A percentile compares a stretch with the other conserved stretches of the same genome.
Evolutionary conservation across 2,329 filamentous ascomycete genomes (phyloP).

Genomic region (Neofusicoccum ribis): DNA sequence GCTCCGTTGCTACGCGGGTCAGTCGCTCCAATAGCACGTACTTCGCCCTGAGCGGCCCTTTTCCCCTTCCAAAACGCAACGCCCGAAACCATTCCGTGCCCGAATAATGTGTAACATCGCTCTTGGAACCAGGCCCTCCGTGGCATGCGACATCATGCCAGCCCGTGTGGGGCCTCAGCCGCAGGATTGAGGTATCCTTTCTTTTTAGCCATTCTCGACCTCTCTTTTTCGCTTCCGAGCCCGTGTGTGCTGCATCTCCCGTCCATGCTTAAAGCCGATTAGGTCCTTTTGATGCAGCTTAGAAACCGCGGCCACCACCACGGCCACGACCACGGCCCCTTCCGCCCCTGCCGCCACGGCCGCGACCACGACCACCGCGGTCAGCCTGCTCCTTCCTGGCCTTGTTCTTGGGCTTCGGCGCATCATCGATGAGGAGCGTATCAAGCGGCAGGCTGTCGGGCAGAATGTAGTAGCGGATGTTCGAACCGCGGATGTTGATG

Average conservation of each 20-base stretch:
- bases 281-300: not conserved
- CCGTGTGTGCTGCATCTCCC: not conserved
- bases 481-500: slow-evolving; percentile 95
- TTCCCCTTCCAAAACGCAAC: not conserved
- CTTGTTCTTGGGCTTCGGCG: slow-evolving; percentile 99
- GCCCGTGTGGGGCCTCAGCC: not conserved
- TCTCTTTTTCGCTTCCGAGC: not conserved
- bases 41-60: not conserved
- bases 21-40: not conserved
- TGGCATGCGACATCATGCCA: not conserved
- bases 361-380: slow-evolving; percentile 44
- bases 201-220: not conserved
- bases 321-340: slow-evolving; percentile 47
- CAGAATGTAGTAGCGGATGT: slow-evolving; percentile 94
- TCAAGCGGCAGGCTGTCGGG: slow-evolving; percentile 94
- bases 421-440: slow-evolving; percentile 92
- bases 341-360: slow-evolving; percentile 52
- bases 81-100: not conserved
- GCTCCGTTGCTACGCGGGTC: not conserved
- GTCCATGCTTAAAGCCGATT: not conserved
- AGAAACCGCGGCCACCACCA: slow-evolving; percentile 33
- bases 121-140: not conserved
- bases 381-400: slow-evolving; percentile 82
- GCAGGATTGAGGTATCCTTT: not conserved
- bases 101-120: not conserved